Evolutionary conservation across 305 asterid species (phyloP), one percentile per base, ranked within the genome.

Genomic region (Ilex paraguariensis): DNA sequence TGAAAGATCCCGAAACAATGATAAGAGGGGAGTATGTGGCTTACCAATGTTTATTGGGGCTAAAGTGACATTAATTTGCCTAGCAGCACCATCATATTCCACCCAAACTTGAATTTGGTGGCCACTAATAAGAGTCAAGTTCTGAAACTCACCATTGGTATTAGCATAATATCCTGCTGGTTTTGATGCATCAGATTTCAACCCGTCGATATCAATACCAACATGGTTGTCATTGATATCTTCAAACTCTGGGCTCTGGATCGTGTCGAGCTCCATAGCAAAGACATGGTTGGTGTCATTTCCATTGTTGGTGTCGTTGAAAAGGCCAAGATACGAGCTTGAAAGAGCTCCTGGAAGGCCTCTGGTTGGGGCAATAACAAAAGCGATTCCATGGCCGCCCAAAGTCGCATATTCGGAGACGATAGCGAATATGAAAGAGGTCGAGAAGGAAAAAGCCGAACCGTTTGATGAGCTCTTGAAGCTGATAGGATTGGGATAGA

Each of bases 121-220:
- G 21, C 21, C 21, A 17, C 21, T 17, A 1, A 17, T 17, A 17
- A 17, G 21, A 17, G 21, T 17, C 21, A 17, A 17, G 21, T 17
- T 83, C 95, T 2, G 81, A 74, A 0, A 90, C 95, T 1, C 82
- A 87, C 14, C 86, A 90, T 72, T 64, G 30, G 3, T 52, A 13
- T 53, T 52, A 31, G 32, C 54, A 30, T 57, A 58, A 52, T 59
- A 63, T 59, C 61, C 63, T 7, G 74, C 77, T 16, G 69, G 46
- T 0, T 50, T 36, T 31, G 73, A 58, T 49, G 9, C 54, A 13
- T 31, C 58, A 11, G 77, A 75, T 30, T 64, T 54, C 31, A 75
- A 56, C 3, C 68, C 52, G 62, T 71, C 71, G 10, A 75, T 36
- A 45, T 75, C 77, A 44, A 75, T 60, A 8, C 80, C 80, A 12